These are phyloP conservation scores for Pseudevernia furfuracea DNA, from an alignment of 495 filamentous ascomycete genomes.

Conservation along the genomic window DNA sequence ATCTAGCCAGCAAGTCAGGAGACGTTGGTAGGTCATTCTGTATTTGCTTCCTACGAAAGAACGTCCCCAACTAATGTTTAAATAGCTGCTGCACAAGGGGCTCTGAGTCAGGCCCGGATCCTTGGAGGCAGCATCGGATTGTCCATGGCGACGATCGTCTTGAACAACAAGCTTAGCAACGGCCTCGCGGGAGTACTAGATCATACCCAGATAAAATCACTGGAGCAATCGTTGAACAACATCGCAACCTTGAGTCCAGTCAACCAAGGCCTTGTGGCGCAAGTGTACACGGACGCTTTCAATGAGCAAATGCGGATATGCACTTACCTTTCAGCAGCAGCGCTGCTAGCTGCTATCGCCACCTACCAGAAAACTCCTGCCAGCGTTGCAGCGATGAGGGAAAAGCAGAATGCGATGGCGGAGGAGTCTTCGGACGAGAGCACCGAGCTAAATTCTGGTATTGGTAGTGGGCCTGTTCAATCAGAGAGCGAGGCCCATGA, in stretches of 20 bases:
- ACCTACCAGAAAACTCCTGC: constrained; percentile 15
- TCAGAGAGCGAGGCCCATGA: neutral
- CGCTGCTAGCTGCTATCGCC: constrained; percentile 10
- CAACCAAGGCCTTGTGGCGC: constrained; percentile 5
- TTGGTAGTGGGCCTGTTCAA: constrained; percentile 1
- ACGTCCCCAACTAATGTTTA: neutral
- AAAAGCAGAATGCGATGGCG: constrained; percentile 7
- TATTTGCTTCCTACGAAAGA: neutral
- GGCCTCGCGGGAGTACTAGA: constrained; percentile 25
- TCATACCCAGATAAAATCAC: constrained; percentile 23
- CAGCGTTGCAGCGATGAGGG: constrained; percentile 13
- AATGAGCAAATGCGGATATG: constrained; percentile 19
- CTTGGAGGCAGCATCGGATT: constrained; percentile 52
- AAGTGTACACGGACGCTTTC: constrained; percentile 17
- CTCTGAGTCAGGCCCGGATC: constrained; percentile 48
- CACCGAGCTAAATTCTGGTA: neutral
- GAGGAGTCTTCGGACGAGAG: constrained; percentile 4
- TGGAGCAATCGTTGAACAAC: constrained; percentile 4
- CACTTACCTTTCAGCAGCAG: constrained; percentile 15
- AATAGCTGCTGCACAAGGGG: constrained; percentile 47
- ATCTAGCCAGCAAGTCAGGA: constrained; percentile 40
- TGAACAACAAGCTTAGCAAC: constrained; percentile 28
- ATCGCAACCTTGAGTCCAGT: constrained; percentile 1
- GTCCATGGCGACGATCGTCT: constrained; percentile 34
- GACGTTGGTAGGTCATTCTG: constrained; percentile 37